Conservation (phyloP, 768 basidiomycete species). For the Dioszegia hungarica region DNA sequence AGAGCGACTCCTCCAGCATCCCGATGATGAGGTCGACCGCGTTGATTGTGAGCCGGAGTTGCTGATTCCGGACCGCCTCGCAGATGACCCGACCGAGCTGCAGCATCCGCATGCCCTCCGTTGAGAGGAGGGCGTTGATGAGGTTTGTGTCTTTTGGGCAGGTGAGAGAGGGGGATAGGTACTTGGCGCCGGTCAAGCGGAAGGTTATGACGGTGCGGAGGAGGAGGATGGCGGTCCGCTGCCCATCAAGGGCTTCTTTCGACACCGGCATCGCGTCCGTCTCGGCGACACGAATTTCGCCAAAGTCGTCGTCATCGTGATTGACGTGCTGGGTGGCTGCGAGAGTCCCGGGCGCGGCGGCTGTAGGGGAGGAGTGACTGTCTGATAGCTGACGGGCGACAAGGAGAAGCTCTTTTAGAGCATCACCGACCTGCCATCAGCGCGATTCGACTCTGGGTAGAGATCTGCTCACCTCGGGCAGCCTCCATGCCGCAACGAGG, state of each 20-base stretch:
- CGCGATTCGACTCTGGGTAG: neutral
- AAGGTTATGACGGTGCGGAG: slow-evolving; percentile 17
- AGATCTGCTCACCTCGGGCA: slow-evolving; percentile 57
- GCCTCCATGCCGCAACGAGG: slow-evolving; percentile 58
- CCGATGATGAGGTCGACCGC: slow-evolving; percentile 58
- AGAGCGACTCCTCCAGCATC: slow-evolving; percentile 57
- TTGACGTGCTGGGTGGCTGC: neutral
- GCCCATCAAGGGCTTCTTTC: slow-evolving; percentile 29
- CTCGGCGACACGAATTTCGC: slow-evolving; percentile 35
- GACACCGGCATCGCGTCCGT: slow-evolving; percentile 36
- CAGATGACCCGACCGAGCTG: slow-evolving; percentile 60
- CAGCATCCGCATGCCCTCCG: slow-evolving; percentile 56
- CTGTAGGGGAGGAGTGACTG: neutral
- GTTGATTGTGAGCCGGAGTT: slow-evolving; percentile 56
- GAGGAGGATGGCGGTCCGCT: slow-evolving; percentile 11
- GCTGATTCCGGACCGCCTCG: slow-evolving; percentile 56
- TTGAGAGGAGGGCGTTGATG: slow-evolving; percentile 44
- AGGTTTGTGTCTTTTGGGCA: slow-evolving; percentile 31
- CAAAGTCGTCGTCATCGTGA: slow-evolving; percentile 42
- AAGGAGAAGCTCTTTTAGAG: neutral
- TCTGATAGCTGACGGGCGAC: neutral
- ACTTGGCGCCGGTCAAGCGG: slow-evolving; percentile 18
- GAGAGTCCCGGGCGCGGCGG: neutral
- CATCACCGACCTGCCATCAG: neutral
- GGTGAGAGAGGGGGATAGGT: slow-evolving; percentile 1